Percentiles rank a stretch among this genome's conserved stretches.
Conservation (phyloP, 1,284 basidiomycete genomes). For the Anthracocystis panici-leucophaei region DNA sequence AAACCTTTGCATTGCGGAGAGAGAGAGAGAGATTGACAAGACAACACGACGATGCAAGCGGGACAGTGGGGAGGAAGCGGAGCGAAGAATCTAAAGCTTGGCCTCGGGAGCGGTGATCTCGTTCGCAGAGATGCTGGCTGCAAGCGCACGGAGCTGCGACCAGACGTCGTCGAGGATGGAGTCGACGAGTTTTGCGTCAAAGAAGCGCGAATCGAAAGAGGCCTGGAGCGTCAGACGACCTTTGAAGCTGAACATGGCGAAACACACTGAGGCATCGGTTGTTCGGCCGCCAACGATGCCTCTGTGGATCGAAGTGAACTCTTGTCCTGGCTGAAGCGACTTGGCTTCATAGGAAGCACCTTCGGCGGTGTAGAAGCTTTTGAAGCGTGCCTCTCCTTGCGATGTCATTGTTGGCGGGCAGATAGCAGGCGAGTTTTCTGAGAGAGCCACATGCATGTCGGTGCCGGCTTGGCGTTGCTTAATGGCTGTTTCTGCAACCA, state of each 20-base stretch:
- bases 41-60: not conserved
- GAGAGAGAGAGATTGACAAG: not conserved
- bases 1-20: not conserved
- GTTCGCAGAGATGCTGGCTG: constrained; percentile 1
- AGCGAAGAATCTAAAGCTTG: constrained; percentile 17
- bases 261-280: constrained; percentile 34
- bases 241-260: constrained; percentile 20
- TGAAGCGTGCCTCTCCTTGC: constrained; percentile 23
- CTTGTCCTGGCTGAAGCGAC: constrained; percentile 11
- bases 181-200: constrained; percentile 30
- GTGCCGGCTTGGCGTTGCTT: constrained; percentile 21
- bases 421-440: constrained; percentile 26
- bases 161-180: constrained; percentile 27
- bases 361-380: constrained; percentile 20
- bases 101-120: constrained; percentile 9
- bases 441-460: constrained; percentile 23
- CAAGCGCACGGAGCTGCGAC: constrained; percentile 15
- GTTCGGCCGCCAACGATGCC: constrained; percentile 20
- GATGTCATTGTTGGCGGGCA: constrained; percentile 37
- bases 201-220: constrained; percentile 38
- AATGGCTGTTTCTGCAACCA: constrained; percentile 13
- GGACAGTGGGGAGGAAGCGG: not conserved
- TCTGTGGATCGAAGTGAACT: constrained; percentile 11
- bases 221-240: constrained; percentile 24
- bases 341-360: constrained; percentile 18